Base-by-base conservation (phyloP, 805 yeast genomes). In the Diddensiella caesifluorescens region DNA sequence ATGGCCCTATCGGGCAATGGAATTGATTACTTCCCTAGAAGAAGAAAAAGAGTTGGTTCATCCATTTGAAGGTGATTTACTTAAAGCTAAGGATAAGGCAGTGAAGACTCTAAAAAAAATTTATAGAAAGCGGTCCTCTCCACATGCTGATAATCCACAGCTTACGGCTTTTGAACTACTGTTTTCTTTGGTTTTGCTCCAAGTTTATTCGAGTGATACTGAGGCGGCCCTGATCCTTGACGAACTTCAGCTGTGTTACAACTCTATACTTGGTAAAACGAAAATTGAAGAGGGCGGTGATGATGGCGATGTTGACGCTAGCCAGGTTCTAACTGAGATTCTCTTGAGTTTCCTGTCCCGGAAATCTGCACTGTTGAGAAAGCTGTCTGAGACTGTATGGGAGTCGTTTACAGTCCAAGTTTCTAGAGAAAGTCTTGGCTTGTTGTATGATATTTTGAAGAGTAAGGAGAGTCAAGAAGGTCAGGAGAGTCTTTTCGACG, bases 401-500 rank as follows among this genome's bases (percentile, higher is more conserved):
- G 77, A 73, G 31, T 71, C 74, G 28, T 70, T 80, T 44, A 59
- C 77, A n/a, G 63, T 60, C 15, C 65, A 69, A 25, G 60, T 80
- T 22, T 68, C 67, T 2, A 52, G 49, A 7, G 58, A 61, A 6
- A 77, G 80, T 35, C 51, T 83, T 23, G 62, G 65, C 7, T 60
- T 75, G 19, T 53, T 83, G 36, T 67, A 69, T 39, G 82, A 80
- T 44, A 73, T 81, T 13, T 59, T 82, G 38, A 50, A 64, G 13
- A 71, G 94, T 0, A 79, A 75, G 55, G 97, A 89, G 60, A 85
- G 83, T 59, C 76, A 79, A 47, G 79, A 80, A 51, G 97, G 97
- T 1, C 92, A 85, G 60, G 71, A 73, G 20, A 73, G 74, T 35
- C 63, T 90, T 53, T 89, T 89, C 56, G 85, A 83, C 44, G 77